Conservation (phyloP, 169 alveolate genomes). For the Plasmodium vivax region DNA sequence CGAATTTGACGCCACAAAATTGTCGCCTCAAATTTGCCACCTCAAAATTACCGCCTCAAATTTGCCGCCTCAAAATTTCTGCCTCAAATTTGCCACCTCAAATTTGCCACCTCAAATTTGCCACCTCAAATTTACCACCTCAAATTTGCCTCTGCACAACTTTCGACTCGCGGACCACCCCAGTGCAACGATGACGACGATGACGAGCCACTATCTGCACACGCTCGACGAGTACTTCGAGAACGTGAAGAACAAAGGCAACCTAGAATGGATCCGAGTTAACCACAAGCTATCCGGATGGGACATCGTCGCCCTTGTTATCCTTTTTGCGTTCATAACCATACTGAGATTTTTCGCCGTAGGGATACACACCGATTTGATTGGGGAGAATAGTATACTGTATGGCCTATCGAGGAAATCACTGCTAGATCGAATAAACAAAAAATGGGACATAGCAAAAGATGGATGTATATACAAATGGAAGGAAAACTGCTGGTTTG, state of each 20-base stretch:
- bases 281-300: slow-evolving; percentile 35
- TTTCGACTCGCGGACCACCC: not conserved
- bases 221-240: slow-evolving; percentile 53
- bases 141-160: not conserved
- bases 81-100: too few relatives aligned
- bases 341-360: slow-evolving; percentile 17
- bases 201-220: slow-evolving; percentile 38
- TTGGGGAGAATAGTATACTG: slow-evolving; percentile 28
- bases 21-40: not conserved
- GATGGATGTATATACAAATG: slow-evolving; percentile 57
- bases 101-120: too few relatives aligned
- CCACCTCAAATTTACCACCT: not conserved
- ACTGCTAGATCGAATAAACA: slow-evolving; percentile 34
- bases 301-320: not conserved
- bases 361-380: slow-evolving; percentile 16
- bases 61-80: too few relatives aligned
- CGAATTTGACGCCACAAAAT: not conserved
- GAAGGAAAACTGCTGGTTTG: slow-evolving; percentile 76
- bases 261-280: not conserved
- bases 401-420: slow-evolving; percentile 3
- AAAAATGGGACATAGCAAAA: slow-evolving; percentile 45
- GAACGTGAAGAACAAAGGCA: not conserved
- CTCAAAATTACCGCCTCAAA: not conserved
- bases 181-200: slow-evolving; percentile 16
- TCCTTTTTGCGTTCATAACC: slow-evolving; percentile 25